Conservation (phyloP, 257 asterid species). For the Anisodus tanguticus region DNA sequence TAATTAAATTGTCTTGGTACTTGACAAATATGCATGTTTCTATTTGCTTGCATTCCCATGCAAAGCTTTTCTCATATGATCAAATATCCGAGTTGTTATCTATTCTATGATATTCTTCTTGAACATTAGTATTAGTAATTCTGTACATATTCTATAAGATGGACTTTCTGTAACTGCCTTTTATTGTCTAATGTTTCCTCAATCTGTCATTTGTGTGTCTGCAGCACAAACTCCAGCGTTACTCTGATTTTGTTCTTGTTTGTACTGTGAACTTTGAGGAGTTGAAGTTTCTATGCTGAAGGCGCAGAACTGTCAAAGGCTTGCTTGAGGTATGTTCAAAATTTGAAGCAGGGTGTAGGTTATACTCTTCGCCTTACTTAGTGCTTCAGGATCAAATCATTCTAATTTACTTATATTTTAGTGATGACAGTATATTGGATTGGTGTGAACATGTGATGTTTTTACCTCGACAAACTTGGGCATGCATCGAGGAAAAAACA, state of each 20-base stretch:
- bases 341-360: no score
- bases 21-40: background rate
- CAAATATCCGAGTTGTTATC: background rate
- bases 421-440: no score
- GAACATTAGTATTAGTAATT: background rate
- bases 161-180: no score
- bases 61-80: background rate
- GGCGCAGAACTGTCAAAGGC: background rate
- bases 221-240: background rate
- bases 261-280: background rate
- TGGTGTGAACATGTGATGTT: no score
- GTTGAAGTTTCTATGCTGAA: background rate
- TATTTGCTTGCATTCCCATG: background rate
- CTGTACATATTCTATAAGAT: background rate
- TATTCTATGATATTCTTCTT: background rate
- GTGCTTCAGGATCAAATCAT: no score
- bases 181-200: background rate
- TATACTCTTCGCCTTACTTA: no score
- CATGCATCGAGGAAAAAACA: no score
- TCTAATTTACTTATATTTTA: no score
- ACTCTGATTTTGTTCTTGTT: background rate
- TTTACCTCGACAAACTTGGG: no score
- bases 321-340: background rate
- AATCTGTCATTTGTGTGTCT: background rate
- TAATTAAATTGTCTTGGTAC: background rate